Percentiles rank a stretch among this genome's conserved stretches.
These are phyloP conservation scores for Aspergillus sp. DNA, from an alignment of 2,329 filamentous ascomycete genomes.

Conservation along the genomic window DNA sequence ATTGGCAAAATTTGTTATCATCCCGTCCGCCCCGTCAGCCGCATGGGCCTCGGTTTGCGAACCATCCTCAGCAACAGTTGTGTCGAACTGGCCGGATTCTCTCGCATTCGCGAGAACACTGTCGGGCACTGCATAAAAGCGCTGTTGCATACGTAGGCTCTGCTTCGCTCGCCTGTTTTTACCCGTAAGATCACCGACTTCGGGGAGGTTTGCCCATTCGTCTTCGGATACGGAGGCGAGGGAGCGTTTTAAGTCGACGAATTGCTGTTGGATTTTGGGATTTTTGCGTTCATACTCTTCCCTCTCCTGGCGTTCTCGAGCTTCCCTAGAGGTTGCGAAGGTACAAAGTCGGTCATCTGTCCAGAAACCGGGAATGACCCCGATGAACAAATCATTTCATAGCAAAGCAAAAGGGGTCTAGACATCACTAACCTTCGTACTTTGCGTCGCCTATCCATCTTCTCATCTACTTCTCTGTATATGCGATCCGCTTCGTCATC, in stretches of 20 bases:
- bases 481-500: conserved; percentile 97
- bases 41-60: conserved; percentile 47
- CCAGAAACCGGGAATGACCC: conserved; percentile 58
- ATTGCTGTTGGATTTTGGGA: conserved; percentile 97
- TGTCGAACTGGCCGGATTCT: conserved; percentile 77
- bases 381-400: conserved; percentile 65
- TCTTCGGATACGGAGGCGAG: conserved; percentile 87
- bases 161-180: conserved; percentile 86
- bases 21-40: conserved; percentile 66
- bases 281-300: conserved; percentile 97
- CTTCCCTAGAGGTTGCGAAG: conserved; percentile 73
- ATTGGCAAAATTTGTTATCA: conserved; percentile 96
- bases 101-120: conserved; percentile 87
- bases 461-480: conserved; percentile 93
- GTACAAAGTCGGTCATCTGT: conserved; percentile 74
- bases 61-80: conserved; percentile 82
- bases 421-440: conserved; percentile 72
- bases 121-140: conserved; percentile 96
- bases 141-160: conserved; percentile 64
- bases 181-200: conserved; percentile 94
- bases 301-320: conserved; percentile 83
- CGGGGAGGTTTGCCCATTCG: conserved; percentile 92
- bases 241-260: conserved; percentile 90
- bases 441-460: conserved; percentile 88
- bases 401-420: conserved; percentile 20